Conservation (phyloP, 164 flowering plant genomes). For the Nelumbo lutea region DNA sequence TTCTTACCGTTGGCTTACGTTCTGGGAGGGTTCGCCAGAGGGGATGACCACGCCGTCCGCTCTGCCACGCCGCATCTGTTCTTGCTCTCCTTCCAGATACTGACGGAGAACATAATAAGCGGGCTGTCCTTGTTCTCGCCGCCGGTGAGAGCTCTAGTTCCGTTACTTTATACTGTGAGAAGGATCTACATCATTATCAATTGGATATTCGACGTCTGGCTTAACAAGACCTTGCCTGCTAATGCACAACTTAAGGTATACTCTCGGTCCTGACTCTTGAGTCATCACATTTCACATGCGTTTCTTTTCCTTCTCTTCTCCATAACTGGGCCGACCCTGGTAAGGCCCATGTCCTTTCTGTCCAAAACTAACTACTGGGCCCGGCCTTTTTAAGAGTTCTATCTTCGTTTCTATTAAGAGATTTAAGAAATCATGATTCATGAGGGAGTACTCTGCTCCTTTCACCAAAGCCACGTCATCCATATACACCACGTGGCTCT, state of each 20-base stretch:
- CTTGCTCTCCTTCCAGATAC: constrained; percentile 79
- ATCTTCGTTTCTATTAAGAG: no score
- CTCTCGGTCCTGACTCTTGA: not conserved
- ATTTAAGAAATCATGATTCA: no score
- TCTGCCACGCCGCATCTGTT: constrained; percentile 88
- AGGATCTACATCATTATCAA: constrained; percentile 71
- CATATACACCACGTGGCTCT: no score
- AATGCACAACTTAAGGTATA: constrained; percentile 55
- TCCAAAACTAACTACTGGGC: no score
- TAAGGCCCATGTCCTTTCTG: no score
- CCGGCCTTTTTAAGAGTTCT: no score
- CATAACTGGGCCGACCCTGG: no score
- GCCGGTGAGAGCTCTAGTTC: constrained; percentile 85
- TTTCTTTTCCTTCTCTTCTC: no score
- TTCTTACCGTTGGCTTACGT: constrained; percentile 92
- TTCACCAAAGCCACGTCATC: no score
- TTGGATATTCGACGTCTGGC: constrained; percentile 78
- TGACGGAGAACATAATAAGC: constrained; percentile 79
- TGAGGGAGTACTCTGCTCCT: no score
- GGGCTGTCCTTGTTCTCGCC: constrained; percentile 81
- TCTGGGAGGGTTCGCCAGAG: constrained; percentile 89
- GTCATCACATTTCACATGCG: no score
- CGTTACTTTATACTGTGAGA: constrained; percentile 71
- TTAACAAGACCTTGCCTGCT: constrained; percentile 59
- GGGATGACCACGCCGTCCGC: constrained; percentile 75